Conservation (phyloP, 305 asterid species). For the Fraxinus ornus region DNA sequence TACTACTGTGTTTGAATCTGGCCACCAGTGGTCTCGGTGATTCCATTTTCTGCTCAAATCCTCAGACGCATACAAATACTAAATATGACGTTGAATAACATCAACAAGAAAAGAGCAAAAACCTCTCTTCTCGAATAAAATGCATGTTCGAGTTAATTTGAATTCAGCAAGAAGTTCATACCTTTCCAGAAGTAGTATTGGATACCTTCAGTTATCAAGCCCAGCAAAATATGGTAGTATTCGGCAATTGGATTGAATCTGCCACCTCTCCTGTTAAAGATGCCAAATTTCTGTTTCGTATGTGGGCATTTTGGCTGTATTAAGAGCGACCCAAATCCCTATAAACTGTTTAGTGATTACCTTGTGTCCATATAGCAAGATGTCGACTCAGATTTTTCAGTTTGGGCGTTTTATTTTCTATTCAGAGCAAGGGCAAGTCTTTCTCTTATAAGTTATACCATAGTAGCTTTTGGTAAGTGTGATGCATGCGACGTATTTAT, state of each 20-base stretch:
- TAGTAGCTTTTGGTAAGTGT: too few species aligned
- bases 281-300: background rate
- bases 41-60: conserved; percentile 60
- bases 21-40: conserved; percentile 69
- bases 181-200: conserved; percentile 94
- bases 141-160: background rate
- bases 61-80: conserved; percentile 90
- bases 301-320: conserved; percentile 4
- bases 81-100: conserved; percentile 29
- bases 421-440: too few species aligned
- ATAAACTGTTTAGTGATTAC: conserved; percentile 34
- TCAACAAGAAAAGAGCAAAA: background rate
- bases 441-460: too few species aligned
- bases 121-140: background rate
- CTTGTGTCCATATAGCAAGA: conserved; percentile 90
- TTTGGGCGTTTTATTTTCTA: conserved; percentile 54
- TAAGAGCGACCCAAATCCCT: background rate
- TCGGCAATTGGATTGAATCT: background rate
- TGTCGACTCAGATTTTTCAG: conserved; percentile 70
- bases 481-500: too few species aligned
- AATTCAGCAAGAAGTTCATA: conserved; percentile 28
- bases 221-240: background rate
- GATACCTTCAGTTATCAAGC: conserved; percentile 37
- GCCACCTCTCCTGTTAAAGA: background rate
- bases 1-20: conserved; percentile 36